Conservation (phyloP, 768 basidiomycete species). For the Boletales sp. region DNA sequence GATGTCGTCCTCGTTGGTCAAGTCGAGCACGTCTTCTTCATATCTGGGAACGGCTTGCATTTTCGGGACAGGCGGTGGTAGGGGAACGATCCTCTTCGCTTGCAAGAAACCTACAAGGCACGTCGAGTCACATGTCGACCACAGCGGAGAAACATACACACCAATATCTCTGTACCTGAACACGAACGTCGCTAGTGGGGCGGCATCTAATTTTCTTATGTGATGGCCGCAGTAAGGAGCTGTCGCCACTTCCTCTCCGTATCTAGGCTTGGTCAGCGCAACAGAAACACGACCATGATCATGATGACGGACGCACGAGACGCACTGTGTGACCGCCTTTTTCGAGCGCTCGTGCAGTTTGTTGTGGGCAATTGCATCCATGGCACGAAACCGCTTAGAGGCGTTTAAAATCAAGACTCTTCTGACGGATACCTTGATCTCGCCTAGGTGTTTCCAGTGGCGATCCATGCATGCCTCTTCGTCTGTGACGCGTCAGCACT, state of each 20-base stretch:
- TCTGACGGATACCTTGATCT: conserved; percentile 14
- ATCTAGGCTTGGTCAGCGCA: conserved; percentile 12
- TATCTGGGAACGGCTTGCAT: not conserved
- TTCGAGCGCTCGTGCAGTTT: conserved; percentile 31
- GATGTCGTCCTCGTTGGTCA: conserved; percentile 10
- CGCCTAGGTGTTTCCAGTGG: conserved; percentile 17
- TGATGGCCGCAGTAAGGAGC: not conserved
- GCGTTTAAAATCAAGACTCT: not conserved
- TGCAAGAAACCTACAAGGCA: conserved; percentile 21
- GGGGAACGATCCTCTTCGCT: conserved; percentile 25
- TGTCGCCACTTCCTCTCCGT: conserved; percentile 16
- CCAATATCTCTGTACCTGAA: conserved; percentile 30
- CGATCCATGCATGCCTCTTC: conserved; percentile 22
- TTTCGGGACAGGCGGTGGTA: conserved; percentile 2
- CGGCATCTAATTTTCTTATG: conserved; percentile 9
- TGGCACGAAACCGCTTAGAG: accelerated
- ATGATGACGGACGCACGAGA: conserved; percentile 17
- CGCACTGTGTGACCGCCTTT: conserved; percentile 28
- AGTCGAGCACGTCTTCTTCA: conserved; percentile 26
- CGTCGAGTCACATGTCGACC: not conserved
- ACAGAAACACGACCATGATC: not conserved
- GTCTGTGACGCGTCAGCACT: conserved; percentile 17
- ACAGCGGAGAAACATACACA: conserved; percentile 7
- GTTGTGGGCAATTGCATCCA: not conserved
- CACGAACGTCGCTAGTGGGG: conserved; percentile 13